Percentiles rank a stretch among this genome's conserved stretches.
Conservation (phyloP, 768 basidiomycete genomes). For the Trametes meyenii region DNA sequence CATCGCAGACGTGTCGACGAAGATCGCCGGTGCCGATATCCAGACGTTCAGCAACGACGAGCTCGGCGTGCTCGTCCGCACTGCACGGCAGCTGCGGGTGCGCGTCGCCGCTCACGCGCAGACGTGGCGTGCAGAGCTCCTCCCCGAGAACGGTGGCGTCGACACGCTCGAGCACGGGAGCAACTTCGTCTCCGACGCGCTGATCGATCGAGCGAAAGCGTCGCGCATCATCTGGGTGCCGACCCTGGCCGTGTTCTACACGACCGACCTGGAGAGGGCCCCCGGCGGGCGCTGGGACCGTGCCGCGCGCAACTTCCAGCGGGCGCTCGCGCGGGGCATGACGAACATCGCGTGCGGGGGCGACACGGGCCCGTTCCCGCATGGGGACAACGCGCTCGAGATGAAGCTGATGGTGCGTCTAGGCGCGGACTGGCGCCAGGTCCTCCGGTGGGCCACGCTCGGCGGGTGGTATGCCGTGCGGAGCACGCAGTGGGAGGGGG, state of each 20-base stretch:
- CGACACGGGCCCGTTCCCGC: constrained; percentile 65
- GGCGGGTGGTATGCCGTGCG: constrained; percentile 61
- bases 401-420: constrained; percentile 60
- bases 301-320: constrained; percentile 44
- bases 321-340: constrained; percentile 45
- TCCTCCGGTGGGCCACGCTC: constrained; percentile 61
- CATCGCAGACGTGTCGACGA: constrained; percentile 44
- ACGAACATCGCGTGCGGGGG: constrained; percentile 62
- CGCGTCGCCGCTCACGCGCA: constrained; percentile 62
- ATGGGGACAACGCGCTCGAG: constrained; percentile 63
- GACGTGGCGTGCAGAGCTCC: constrained; percentile 22
- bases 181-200: constrained; percentile 28
- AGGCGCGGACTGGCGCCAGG: constrained; percentile 53
- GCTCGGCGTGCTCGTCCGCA: constrained; percentile 50
- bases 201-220: not conserved
- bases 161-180: constrained; percentile 64
- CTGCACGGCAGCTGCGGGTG: constrained; percentile 53
- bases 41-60: constrained; percentile 50
- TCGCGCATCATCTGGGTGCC: constrained; percentile 51
- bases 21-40: constrained; percentile 38
- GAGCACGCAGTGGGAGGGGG: constrained; percentile 49
- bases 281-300: constrained; percentile 41
- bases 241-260: constrained; percentile 56
- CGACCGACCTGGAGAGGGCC: constrained; percentile 20
- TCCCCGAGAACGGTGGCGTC: constrained; percentile 32